Conservation (phyloP, 371 early-diverging fungal genomes). For the Mortierella sp. region DNA sequence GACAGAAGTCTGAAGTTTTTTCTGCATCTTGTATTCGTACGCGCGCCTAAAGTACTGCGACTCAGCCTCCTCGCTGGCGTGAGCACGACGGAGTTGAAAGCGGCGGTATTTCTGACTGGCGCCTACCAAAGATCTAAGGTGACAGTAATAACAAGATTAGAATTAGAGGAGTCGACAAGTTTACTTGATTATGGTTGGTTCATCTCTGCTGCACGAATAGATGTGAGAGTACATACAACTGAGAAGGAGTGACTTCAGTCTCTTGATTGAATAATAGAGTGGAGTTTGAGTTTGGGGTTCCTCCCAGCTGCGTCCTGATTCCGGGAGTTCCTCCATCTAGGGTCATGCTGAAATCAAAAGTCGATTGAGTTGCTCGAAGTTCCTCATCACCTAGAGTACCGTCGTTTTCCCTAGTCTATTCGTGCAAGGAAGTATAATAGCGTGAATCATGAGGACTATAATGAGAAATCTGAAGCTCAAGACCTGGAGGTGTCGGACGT, state of each 20-base stretch:
- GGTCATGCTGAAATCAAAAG: constrained; percentile 65
- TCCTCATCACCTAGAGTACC: constrained; percentile 37
- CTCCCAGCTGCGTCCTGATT: constrained; percentile 45
- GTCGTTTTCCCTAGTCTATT: constrained; percentile 21
- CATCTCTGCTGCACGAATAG: not conserved
- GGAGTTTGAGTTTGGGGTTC: constrained; percentile 27
- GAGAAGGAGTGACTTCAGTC: constrained; percentile 5
- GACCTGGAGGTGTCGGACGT: not conserved
- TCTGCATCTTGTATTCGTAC: constrained; percentile 27
- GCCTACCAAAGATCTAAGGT: constrained; percentile 2
- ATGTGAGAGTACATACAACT: constrained; percentile 7
- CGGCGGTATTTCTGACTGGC: constrained; percentile 32
- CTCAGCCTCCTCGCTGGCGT: not conserved
- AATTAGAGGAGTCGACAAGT: not conserved
- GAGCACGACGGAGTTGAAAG: constrained; percentile 25
- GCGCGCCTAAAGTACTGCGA: constrained; percentile 28
- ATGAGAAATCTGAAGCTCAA: not conserved
- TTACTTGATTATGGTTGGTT: too few relatives aligned
- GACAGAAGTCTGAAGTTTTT: not conserved
- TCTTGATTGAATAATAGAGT: constrained; percentile 40
- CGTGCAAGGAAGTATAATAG: not conserved
- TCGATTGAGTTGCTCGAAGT: constrained; percentile 69
- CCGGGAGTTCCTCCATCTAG: constrained; percentile 50
- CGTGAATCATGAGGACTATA: not conserved
- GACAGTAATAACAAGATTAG: not conserved